These are phyloP conservation scores for Bidens hawaiensis DNA, from an alignment of 140 eudicot genomes.

Conservation along the genomic window DNA sequence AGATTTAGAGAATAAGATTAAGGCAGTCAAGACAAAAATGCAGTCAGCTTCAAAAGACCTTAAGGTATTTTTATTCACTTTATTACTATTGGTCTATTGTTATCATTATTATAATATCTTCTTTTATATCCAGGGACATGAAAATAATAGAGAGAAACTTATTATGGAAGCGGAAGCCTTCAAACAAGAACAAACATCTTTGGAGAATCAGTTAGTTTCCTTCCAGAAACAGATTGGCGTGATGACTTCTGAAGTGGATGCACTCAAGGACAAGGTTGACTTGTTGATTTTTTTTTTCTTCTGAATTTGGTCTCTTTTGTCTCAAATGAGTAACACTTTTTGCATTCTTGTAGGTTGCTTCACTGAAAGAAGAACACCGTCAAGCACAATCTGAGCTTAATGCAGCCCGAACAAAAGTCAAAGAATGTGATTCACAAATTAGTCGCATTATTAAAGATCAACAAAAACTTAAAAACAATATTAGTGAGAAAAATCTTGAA, in stretches of 20 bases:
- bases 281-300: not conserved
- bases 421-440: constrained; percentile 88
- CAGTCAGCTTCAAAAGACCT: constrained; percentile 83
- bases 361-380: constrained; percentile 45
- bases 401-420: constrained; percentile 61
- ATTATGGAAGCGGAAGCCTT: constrained; percentile 89
- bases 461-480: constrained; percentile 54
- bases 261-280: constrained; percentile 56
- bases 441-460: constrained; percentile 67
- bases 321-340: not conserved
- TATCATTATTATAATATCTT: no score
- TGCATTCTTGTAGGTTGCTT: constrained; percentile 49
- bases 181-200: constrained; percentile 57
- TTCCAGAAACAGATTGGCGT: constrained; percentile 54
- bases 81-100: not conserved
- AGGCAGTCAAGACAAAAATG: constrained; percentile 64
- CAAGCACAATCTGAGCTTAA: constrained; percentile 76
- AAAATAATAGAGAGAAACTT: constrained; percentile 80
- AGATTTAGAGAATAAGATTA: constrained; percentile 78
- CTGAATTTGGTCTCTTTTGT: not conserved
- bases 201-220: constrained; percentile 65
- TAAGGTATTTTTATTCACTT: constrained; percentile 37
- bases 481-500: constrained; percentile 70
- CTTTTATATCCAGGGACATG: constrained; percentile 65
- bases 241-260: constrained; percentile 56